These are phyloP conservation scores for Penicillium ucsense DNA, from an alignment of 495 filamentous ascomycete species.

Conservation along the genomic window DNA sequence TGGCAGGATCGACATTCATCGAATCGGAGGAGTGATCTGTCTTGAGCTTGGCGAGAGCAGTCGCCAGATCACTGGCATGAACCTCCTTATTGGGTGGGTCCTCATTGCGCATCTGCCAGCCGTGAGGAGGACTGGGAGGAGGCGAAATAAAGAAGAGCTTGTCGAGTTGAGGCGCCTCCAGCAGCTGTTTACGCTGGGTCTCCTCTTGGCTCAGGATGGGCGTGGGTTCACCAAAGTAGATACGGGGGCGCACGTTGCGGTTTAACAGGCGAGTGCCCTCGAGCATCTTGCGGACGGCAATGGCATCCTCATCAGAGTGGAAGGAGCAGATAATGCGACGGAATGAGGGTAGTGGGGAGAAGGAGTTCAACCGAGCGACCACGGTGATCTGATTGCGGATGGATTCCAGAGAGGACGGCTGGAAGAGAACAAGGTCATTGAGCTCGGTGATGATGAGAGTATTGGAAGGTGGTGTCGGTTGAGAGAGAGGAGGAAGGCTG, in stretches of 20 bases:
- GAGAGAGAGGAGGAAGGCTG: slow-evolving; percentile 64
- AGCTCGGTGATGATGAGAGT: slow-evolving; percentile 90
- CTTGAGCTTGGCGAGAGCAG: slow-evolving; percentile 62
- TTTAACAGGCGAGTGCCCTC: slow-evolving; percentile 63
- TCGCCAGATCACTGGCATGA: slow-evolving; percentile 79
- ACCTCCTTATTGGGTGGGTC: slow-evolving; percentile 90
- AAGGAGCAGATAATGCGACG: slow-evolving; percentile 89
- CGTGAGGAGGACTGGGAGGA: slow-evolving; percentile 81
- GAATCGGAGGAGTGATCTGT: slow-evolving; percentile 22
- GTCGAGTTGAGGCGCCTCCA: slow-evolving; percentile 71
- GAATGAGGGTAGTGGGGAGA: slow-evolving; percentile 87
- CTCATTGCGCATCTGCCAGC: slow-evolving; percentile 85
- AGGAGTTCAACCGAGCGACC: slow-evolving; percentile 68
- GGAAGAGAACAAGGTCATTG: slow-evolving; percentile 67
- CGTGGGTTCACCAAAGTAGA: slow-evolving; percentile 84
- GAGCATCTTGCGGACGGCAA: slow-evolving; percentile 58
- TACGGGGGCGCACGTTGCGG: slow-evolving; percentile 47
- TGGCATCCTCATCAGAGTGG: slow-evolving; percentile 59
- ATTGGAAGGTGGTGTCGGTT: slow-evolving; percentile 79
- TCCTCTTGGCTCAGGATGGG: slow-evolving; percentile 51
- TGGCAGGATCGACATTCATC: slow-evolving; percentile 19
- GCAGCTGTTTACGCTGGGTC: slow-evolving; percentile 40
- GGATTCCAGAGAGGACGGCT: slow-evolving; percentile 58
- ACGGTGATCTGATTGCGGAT: slow-evolving; percentile 63
- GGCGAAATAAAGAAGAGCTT: slow-evolving; percentile 98